Conservation (phyloP, 75 land plant genomes). For the Pinus taeda region DNA sequence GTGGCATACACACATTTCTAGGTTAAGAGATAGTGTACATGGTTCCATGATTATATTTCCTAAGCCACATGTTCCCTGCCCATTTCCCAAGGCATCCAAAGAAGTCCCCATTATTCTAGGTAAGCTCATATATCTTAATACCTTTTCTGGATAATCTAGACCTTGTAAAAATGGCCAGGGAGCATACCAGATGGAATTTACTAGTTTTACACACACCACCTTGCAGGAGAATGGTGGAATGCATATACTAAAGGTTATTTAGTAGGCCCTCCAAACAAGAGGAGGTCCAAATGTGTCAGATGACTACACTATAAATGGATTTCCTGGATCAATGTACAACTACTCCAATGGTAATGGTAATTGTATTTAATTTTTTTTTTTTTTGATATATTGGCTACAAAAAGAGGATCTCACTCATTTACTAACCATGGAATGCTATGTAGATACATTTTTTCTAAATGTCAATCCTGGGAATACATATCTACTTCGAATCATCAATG, state of each 20-base stretch:
- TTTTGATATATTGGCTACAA: too few species aligned
- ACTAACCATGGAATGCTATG: background rate
- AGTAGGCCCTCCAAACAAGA: slow-evolving; percentile 14
- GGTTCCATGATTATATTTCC: slow-evolving; percentile 13
- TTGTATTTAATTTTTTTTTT: too few species aligned
- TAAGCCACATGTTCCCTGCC: background rate
- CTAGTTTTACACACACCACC: too few species aligned
- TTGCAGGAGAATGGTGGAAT: slow-evolving; percentile 13
- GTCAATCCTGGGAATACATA: slow-evolving; percentile 48
- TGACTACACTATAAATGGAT: slow-evolving; percentile 41
- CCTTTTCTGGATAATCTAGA: too few species aligned
- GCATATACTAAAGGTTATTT: background rate
- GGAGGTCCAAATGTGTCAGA: slow-evolving; percentile 34
- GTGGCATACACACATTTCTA: slow-evolving; percentile 21
- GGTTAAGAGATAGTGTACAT: slow-evolving; percentile 13
- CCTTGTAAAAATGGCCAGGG: too few species aligned
- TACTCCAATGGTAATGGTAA: slow-evolving; percentile 15
- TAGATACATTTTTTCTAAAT: slow-evolving; percentile 50
- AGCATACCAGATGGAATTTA: too few species aligned
- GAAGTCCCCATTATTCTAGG: slow-evolving; percentile 22
- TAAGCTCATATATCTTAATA: background rate
- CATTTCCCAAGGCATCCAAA: slow-evolving; percentile 10
- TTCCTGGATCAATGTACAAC: slow-evolving; percentile 43
- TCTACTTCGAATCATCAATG: slow-evolving; percentile 57
- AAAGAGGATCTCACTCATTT: too few species aligned